Conservation (phyloP, 305 asterid genomes). For the Caryopteris hybrid region DNA sequence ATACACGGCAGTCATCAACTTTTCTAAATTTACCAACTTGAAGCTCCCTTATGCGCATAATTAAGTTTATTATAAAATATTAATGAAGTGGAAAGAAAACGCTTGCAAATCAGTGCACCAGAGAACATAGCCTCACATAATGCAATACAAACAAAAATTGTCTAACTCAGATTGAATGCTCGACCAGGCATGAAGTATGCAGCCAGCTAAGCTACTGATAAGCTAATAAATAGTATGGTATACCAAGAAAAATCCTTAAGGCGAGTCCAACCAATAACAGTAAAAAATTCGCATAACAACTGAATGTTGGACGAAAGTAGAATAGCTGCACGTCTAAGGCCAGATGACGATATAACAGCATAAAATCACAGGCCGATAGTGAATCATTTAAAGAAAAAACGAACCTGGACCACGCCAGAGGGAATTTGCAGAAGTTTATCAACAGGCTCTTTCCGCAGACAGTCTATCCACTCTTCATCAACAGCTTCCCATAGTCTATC, state of each 20-base stretch:
- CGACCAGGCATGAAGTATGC: background rate
- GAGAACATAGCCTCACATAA: background rate
- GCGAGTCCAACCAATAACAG: background rate
- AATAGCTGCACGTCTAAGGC: background rate
- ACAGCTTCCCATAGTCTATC: conserved; percentile 86
- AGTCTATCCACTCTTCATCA: conserved; percentile 81
- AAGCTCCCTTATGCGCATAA: background rate
- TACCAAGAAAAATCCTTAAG: background rate
- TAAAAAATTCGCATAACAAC: background rate
- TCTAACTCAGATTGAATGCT: background rate
- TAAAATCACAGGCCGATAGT: background rate
- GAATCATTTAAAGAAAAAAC: background rate
- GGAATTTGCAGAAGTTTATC: conserved; percentile 67
- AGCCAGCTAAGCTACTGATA: background rate
- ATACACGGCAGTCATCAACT: background rate
- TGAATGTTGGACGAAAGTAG: background rate
- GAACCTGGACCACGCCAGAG: conserved; percentile 64
- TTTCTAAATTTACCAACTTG: background rate
- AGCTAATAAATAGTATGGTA: background rate
- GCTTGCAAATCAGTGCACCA: background rate
- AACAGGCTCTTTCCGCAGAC: conserved; percentile 58
- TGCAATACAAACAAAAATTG: background rate
- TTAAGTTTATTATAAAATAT: background rate
- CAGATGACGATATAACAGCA: background rate
- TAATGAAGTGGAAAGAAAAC: background rate